Evolutionary conservation across 2,329 filamentous ascomycete species (phyloP).

Genomic region (Neofusicoccum laricinum): DNA sequence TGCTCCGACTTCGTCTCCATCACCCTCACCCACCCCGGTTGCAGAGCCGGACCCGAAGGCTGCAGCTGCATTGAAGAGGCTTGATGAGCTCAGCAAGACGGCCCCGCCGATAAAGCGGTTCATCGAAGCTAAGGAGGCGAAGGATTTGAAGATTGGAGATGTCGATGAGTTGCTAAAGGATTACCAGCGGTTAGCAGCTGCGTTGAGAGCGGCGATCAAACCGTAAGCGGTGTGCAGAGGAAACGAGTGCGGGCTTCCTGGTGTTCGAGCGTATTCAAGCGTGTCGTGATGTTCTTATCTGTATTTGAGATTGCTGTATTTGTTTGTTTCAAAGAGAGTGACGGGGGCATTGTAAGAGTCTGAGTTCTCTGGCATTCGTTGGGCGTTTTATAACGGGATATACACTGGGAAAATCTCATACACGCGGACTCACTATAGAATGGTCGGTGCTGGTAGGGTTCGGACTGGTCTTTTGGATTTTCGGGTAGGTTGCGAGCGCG

Average conservation of each 20-base stretch:
- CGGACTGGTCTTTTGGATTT: too few species aligned
- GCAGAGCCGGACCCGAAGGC: constrained; percentile 27
- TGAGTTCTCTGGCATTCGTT: too few species aligned
- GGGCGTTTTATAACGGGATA: too few species aligned
- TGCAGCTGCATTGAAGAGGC: constrained; percentile 40
- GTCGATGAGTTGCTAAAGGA: constrained; percentile 46
- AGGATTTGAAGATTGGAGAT: constrained; percentile 46
- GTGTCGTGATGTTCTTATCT: not conserved
- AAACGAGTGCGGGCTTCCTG: too few species aligned
- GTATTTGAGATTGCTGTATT: not conserved
- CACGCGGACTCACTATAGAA: too few species aligned
- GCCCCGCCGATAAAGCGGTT: constrained; percentile 48
- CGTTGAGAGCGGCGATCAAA: constrained; percentile 32
- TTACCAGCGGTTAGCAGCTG: constrained; percentile 44
- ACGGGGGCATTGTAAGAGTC: not conserved
- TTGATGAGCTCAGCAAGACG: constrained; percentile 45
- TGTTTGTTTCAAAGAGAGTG: not conserved
- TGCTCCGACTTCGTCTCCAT: not conserved
- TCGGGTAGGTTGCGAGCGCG: too few species aligned
- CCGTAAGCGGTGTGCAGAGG: not conserved
- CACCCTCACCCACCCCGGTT: not conserved
- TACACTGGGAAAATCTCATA: too few species aligned
- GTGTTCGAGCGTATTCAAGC: not conserved
- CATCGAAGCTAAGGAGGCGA: constrained; percentile 44
- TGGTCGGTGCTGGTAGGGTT: too few species aligned